Evolutionary conservation across 1,284 basidiomycete species (phyloP), one percentile per base, ranked within the genome.

Genomic region (Neolentinus lepideus): DNA sequence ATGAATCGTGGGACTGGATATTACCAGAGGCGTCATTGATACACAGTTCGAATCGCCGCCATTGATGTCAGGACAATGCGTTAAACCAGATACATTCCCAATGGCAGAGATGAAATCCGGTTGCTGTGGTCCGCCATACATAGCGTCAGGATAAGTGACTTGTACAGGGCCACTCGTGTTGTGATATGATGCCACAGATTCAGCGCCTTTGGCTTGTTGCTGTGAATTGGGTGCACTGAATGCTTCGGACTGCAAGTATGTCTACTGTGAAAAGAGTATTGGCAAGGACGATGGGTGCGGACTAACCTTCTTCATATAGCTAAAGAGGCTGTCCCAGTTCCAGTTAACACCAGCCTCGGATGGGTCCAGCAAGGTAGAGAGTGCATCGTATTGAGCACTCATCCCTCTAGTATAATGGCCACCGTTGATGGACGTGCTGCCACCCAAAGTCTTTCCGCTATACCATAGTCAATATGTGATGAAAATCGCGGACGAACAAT

Each of bases 121-220:
- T 61, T 82, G 79, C 56, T 82, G 77, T 1, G 78, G 77, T 1
- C 82, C 83, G 9, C 77, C 76, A 60, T 77, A 85, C 77, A 85
- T 84, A 6, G 59, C 61, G 55, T 76, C 71, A 0, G 77, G 75
- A 58, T 69, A 76, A 0, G 73, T 74, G 46, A 81, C 78, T 59
- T 80, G 76, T 0, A 86, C 71, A 0, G 82, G 82, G 0, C 84
- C 84, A 1, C 65, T 57, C 22, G 67, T 74, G 8, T 81, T 83
- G 62, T 86, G 83, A 59, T 76, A 81, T 50, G 63, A 67, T 57
- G 63, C 64, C 33, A 74, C 67, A 2, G 64, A 75, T 54, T 78
- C 71, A 0, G 81, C 79, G 2, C 79, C 81, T 57, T 75, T 76
- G 0, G 71, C 69, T 1, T 65, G 63, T 65, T 81, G 79, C 45